Base-by-base conservation (phyloP, 1,284 basidiomycete genomes). In the Sanguinoderma infundibulare region DNA sequence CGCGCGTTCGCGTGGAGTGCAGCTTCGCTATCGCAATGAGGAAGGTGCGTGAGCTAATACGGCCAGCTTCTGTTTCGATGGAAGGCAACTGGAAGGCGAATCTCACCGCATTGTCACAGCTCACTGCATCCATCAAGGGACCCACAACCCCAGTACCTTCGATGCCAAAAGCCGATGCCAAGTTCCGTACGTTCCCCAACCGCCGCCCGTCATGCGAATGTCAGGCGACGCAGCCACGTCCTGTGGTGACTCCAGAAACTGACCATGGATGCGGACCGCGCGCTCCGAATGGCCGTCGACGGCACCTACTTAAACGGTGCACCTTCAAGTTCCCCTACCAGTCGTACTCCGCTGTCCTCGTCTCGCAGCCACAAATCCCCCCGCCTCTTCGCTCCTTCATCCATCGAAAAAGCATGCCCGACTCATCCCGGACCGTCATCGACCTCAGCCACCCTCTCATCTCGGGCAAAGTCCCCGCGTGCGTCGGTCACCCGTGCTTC, bases 371-470 rank as follows among this genome's bases (percentile, higher is more conserved):
- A 47, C n/a, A 30, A 20, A 17, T 7, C 28, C 28, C n/a, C 26
- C 17, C 10, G 2, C 32, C 15, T 34, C 8, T 10, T 20, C 32
- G 2, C n/a, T 5, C 49, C 14, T 32, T 6, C 5, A 17, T 32
- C n/a, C 8, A 8, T 51, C 24, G n/a, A 7, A 51, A 8, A 20
- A 22, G 2, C 49, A 51, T 51, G 34, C 32, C 49, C 0, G 28
- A 50, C n/a, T 10, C 49, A 26, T 10, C 44, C 4, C 55, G 20
- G 14, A 51, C 51, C 12, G 53, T 72, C 60, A 59, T 87, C 69
- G 86, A 89, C 71, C 81, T 89, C 35, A 81, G 84, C 2, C 86
- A 88, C 64, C 72, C 75, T 20, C 76, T 90, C 54, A 72, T 78
- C 36, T 62, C 74, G 7, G 68, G 70, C 20, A 79, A 61, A 52